Conservation (phyloP, 2,329 filamentous ascomycete species). For the Trichoderma koningiopsis region DNA sequence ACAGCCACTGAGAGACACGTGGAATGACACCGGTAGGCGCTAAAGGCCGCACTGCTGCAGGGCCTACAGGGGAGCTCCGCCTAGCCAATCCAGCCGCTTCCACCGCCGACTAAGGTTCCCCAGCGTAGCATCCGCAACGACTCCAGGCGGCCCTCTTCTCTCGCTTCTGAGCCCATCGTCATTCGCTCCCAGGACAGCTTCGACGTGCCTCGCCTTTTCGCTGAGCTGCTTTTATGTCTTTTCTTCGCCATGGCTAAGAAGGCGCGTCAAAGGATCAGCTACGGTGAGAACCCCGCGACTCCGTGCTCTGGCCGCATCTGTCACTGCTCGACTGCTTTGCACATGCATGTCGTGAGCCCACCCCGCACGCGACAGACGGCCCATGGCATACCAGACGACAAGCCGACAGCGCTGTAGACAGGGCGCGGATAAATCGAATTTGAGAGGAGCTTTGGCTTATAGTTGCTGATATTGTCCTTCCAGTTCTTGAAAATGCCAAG, state of each 20-base stretch:
- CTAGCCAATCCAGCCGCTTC: constrained; percentile 20
- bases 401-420: not conserved
- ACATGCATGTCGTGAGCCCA: constrained; percentile 10
- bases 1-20: constrained; percentile 21
- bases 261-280: constrained; percentile 70
- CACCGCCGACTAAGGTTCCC: constrained; percentile 7
- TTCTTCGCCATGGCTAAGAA: constrained; percentile 62
- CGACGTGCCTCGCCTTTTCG: not conserved
- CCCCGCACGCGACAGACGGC: constrained; percentile 26
- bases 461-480: not conserved
- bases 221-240: constrained; percentile 14
- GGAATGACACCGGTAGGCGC: constrained; percentile 15
- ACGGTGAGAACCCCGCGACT: constrained; percentile 52
- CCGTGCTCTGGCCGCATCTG: constrained; percentile 1
- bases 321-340: not conserved
- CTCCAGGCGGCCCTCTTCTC: constrained; percentile 2
- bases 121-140: constrained; percentile 23
- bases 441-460: not conserved
- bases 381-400: constrained; percentile 10
- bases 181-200: constrained; percentile 16
- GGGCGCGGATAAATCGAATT: not conserved
- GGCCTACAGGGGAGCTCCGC: constrained; percentile 22
- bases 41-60: constrained; percentile 21
- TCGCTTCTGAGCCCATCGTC: constrained; percentile 8
- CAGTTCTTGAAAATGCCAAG: constrained; percentile 62